Conservation (phyloP, 192 early-diverging fungal species). For the Backusella mclennaniae region DNA sequence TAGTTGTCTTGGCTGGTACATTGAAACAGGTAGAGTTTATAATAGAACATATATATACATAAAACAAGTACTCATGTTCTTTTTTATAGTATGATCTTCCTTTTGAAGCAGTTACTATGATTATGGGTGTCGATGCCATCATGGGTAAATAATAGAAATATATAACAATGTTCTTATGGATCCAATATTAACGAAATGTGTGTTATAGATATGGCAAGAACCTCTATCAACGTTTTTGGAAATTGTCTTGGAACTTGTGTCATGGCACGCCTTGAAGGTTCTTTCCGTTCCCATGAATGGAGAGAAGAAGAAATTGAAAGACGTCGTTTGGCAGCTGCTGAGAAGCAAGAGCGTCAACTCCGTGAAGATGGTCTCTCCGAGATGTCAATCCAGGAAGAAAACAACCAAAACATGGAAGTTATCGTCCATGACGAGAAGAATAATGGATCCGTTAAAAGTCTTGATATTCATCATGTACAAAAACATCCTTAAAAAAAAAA, state of each 20-base stretch:
- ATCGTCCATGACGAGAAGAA: background rate
- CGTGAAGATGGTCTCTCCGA: background rate
- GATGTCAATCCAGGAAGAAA: background rate
- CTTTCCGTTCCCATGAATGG: slow-evolving; percentile 56
- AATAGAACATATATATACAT: background rate
- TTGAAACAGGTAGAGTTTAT: slow-evolving; percentile 25
- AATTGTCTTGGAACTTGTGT: slow-evolving; percentile 69
- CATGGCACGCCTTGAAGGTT: slow-evolving; percentile 65
- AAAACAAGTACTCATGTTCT: background rate
- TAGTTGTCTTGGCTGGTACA: slow-evolving; percentile 56
- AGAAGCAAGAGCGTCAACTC: background rate
- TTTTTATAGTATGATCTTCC: slow-evolving; percentile 51
- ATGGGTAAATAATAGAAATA: slow-evolving; percentile 32
- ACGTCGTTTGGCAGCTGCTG: background rate
- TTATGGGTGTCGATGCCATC: slow-evolving; percentile 73
- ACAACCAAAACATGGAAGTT: background rate
- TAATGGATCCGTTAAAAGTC: background rate
- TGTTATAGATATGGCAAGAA: slow-evolving; percentile 63
- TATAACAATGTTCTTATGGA: no score
- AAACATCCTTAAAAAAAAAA: background rate
- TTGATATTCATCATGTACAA: background rate
- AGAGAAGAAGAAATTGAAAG: slow-evolving; percentile 27
- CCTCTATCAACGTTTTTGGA: slow-evolving; percentile 67
- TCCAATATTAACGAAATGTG: no score
- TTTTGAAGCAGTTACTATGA: slow-evolving; percentile 52